Conservation (phyloP, 2,329 filamentous ascomycete species). For the Arthrobotrys iridis region DNA sequence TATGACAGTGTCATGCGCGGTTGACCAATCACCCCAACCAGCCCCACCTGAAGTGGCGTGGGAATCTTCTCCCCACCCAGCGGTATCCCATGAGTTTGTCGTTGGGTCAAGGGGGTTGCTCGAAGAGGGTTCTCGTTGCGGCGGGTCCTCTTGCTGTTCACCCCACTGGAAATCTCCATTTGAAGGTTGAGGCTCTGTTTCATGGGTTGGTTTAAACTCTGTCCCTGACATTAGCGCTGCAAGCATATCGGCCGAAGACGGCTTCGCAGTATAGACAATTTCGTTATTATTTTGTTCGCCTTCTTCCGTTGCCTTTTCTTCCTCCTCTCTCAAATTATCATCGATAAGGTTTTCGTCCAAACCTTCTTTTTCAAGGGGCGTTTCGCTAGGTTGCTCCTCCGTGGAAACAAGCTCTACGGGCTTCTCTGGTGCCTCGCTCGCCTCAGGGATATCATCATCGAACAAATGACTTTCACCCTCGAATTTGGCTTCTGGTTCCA, state of each 20-base stretch:
- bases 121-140: neutral
- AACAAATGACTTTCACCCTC: conserved; percentile 25
- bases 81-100: neutral
- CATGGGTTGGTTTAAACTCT: neutral
- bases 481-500: conserved; percentile 13
- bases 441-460: neutral
- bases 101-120: neutral
- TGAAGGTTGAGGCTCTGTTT: neutral
- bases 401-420: neutral
- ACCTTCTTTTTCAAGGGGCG: neutral
- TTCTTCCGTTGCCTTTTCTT: neutral
- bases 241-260: neutral
- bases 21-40: conserved; percentile 42
- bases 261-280: neutral
- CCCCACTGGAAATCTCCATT: neutral
- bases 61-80: neutral
- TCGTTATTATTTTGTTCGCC: neutral
- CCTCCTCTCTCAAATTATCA: too few relatives aligned
- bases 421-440: neutral
- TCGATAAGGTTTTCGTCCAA: neutral
- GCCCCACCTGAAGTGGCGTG: neutral
- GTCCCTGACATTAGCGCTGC: neutral
- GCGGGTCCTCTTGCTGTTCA: neutral
- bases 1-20: neutral
- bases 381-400: neutral